Evolutionary conservation across 2,329 filamentous ascomycete genomes (phyloP).

Genomic region (Venturia asperata): DNA sequence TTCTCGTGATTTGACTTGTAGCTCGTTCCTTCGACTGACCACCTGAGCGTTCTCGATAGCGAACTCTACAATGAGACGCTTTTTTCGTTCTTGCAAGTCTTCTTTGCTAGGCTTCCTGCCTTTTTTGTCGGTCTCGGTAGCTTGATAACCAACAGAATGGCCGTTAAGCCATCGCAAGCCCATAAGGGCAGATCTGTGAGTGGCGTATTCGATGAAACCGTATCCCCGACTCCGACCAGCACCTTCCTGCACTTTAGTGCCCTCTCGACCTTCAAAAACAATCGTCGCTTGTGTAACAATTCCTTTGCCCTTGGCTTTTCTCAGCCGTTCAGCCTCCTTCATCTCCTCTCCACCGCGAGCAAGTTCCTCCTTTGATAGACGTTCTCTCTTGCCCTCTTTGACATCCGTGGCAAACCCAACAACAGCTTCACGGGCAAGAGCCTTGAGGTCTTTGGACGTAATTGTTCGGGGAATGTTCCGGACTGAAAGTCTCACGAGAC

Average conservation of each 20-base stretch:
- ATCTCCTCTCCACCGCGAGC: constrained; percentile 72
- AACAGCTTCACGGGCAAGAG: constrained; percentile 81
- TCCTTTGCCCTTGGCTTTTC: constrained; percentile 76
- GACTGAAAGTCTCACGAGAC: constrained; percentile 80
- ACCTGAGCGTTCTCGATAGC: constrained; percentile 98
- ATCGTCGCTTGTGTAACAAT: constrained; percentile 91
- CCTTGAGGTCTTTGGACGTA: constrained; percentile 81
- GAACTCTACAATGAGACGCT: constrained; percentile 89
- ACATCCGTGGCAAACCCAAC: constrained; percentile 91
- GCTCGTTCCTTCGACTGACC: constrained; percentile 66
- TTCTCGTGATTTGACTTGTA: constrained; percentile 23
- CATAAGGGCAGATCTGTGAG: constrained; percentile 91
- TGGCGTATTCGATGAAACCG: constrained; percentile 94
- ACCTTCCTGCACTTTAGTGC: constrained; percentile 70
- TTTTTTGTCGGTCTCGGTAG: constrained; percentile 41
- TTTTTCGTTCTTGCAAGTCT: constrained; percentile 64
- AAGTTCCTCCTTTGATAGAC: constrained; percentile 84
- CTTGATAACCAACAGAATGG: constrained; percentile 49
- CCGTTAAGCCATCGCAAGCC: constrained; percentile 91
- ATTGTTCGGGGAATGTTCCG: constrained; percentile 84
- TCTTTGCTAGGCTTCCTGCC: constrained; percentile 31
- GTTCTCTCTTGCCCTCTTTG: constrained; percentile 65
- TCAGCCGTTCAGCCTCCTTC: constrained; percentile 68
- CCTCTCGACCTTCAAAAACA: constrained; percentile 81
- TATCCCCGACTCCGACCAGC: constrained; percentile 85